Evolutionary conservation across 164 flowering plant species (phyloP).

Genomic region (Vitis labrusca): DNA sequence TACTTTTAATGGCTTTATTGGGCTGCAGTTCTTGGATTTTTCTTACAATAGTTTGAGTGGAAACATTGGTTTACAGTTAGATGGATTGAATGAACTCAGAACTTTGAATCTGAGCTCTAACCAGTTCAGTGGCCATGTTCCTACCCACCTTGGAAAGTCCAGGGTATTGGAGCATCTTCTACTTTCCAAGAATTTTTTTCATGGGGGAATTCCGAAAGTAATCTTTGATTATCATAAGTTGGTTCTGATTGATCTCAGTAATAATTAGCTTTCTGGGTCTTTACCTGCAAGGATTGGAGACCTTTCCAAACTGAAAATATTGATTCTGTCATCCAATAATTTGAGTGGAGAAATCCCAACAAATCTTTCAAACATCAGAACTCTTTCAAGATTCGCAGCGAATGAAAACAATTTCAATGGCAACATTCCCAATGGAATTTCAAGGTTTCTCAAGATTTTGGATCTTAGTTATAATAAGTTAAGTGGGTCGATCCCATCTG

Average conservation of each 20-base stretch:
- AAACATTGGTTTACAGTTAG: constrained; percentile 37
- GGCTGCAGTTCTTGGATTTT: constrained; percentile 55
- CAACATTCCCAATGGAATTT: constrained; percentile 42
- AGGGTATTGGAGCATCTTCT: constrained; percentile 38
- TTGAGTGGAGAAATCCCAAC: constrained; percentile 53
- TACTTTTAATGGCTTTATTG: constrained; percentile 41
- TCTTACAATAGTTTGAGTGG: constrained; percentile 50
- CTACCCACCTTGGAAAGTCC: constrained; percentile 37
- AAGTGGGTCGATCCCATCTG: constrained; percentile 48
- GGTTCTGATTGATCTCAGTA: constrained; percentile 52
- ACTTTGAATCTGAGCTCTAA: constrained; percentile 46
- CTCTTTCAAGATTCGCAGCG: constrained; percentile 60
- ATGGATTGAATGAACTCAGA: constrained; percentile 39
- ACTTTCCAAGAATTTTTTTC: constrained; percentile 32
- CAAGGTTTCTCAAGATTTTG: constrained; percentile 28
- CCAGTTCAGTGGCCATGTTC: constrained; percentile 33
- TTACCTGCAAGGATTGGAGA: constrained; percentile 39
- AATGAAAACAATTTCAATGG: constrained; percentile 52
- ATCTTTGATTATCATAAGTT: constrained; percentile 36
- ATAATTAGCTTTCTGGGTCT: constrained; percentile 41
- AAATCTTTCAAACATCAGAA: constrained; percentile 27
- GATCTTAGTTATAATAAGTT: constrained; percentile 65
- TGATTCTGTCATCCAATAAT: constrained; percentile 49
- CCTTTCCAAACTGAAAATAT: constrained; percentile 42
- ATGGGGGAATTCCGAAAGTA: constrained; percentile 35